Conservation (phyloP, 768 basidiomycete genomes). For the Russula abietina region DNA sequence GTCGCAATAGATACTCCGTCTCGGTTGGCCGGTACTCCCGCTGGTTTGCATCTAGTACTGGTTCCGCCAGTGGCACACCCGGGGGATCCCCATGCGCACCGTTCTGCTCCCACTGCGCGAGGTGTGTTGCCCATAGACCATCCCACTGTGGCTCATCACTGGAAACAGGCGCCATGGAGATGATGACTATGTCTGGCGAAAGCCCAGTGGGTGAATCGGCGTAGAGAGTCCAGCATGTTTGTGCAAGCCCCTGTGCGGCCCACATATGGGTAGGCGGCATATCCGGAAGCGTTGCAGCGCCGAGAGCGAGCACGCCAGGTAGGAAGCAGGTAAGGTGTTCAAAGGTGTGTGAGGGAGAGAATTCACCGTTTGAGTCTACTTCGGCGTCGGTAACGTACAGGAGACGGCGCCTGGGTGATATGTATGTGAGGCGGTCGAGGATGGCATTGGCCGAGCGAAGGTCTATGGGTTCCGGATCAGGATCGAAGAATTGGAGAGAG, state of each 20-base stretch:
- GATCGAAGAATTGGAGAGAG: not conserved
- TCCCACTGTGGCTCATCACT: constrained; percentile 10
- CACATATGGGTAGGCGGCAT: constrained; percentile 57
- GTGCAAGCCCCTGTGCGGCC: constrained; percentile 71
- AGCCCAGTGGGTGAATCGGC: constrained; percentile 66
- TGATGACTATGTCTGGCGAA: constrained; percentile 55
- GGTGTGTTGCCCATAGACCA: constrained; percentile 10
- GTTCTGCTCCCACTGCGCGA: constrained; percentile 26
- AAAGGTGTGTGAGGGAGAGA: constrained; percentile 42
- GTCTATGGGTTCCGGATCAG: constrained; percentile 36
- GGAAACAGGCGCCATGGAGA: not conserved
- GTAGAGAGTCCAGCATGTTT: constrained; percentile 68
- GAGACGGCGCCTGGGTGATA: constrained; percentile 58
- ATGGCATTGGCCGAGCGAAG: constrained; percentile 55
- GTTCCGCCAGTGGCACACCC: not conserved
- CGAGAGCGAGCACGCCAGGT: constrained; percentile 69
- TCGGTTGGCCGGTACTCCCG: constrained; percentile 51
- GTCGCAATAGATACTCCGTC: constrained; percentile 52
- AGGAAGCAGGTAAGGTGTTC: constrained; percentile 81
- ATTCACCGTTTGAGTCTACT: not conserved
- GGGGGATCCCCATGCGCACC: constrained; percentile 15
- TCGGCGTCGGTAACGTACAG: constrained; percentile 65
- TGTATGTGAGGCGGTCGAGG: constrained; percentile 55
- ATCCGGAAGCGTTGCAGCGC: constrained; percentile 55
- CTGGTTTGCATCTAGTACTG: not conserved